Conservation (phyloP, 176 grass and related monocot species). For the Musa acuminata region DNA sequence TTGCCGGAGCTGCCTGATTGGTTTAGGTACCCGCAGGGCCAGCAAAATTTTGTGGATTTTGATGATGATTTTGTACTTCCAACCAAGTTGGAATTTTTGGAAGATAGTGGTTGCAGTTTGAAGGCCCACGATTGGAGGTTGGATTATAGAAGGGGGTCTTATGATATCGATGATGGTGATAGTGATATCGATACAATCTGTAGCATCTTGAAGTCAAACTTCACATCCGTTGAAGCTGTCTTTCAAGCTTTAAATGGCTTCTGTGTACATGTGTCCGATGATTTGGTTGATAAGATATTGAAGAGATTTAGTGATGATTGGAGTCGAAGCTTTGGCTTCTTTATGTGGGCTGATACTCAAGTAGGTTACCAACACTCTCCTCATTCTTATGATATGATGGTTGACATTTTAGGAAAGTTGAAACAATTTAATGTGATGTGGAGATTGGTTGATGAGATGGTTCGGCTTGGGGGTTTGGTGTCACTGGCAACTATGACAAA, state of each 20-base stretch:
- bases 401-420: conserved; percentile 67
- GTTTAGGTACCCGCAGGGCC: conserved; percentile 47
- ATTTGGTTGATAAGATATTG: conserved; percentile 51
- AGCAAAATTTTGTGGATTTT: conserved; percentile 5
- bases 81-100: conserved; percentile 10
- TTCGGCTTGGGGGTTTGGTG: conserved; percentile 36
- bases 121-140: not conserved
- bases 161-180: conserved; percentile 34
- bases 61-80: conserved; percentile 60
- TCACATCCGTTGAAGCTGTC: conserved; percentile 49
- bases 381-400: conserved; percentile 48
- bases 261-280: conserved; percentile 30
- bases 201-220: conserved; percentile 34
- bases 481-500: conserved; percentile 57
- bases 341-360: conserved; percentile 58
- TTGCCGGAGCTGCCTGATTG: conserved; percentile 48
- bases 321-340: conserved; percentile 65
- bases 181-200: conserved; percentile 44
- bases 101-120: conserved; percentile 6
- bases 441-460: conserved; percentile 58
- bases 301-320: conserved; percentile 60
- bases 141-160: not conserved
- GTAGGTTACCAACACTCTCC: conserved; percentile 34
- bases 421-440: conserved; percentile 72
- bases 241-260: conserved; percentile 48